Evolutionary conservation across 106 monocot genomes (phyloP).

Genomic region (Acanthochlamys bracteata): DNA sequence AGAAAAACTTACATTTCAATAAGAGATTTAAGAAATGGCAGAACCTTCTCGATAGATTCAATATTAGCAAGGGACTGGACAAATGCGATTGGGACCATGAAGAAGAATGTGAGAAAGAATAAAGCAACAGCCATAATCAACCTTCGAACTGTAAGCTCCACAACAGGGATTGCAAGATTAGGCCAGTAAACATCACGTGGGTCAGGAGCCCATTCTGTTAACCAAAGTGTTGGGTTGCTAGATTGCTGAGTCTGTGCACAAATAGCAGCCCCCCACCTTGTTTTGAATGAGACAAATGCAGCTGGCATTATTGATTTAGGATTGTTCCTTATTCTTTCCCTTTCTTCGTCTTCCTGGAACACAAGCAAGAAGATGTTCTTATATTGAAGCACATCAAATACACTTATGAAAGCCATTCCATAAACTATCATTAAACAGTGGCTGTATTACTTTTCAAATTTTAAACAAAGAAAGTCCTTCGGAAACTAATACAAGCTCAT

Average conservation of each 20-base stretch:
- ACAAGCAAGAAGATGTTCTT: not conserved
- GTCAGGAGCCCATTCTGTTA: conserved; percentile 95
- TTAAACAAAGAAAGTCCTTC: too few species aligned
- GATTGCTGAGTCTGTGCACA: conserved; percentile 96
- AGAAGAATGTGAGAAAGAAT: conserved; percentile 86
- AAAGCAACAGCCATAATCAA: conserved; percentile 58
- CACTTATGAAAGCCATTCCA: too few species aligned
- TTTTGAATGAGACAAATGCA: conserved; percentile 86
- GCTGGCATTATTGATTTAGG: conserved; percentile 64
- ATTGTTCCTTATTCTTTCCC: conserved; percentile 43
- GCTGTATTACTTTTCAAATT: too few species aligned
- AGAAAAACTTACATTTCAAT: conserved; percentile 54
- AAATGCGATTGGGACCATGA: conserved; percentile 84
- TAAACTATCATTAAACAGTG: too few species aligned
- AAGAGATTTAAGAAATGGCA: conserved; percentile 58
- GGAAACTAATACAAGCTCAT: too few species aligned
- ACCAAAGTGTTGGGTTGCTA: conserved; percentile 85
- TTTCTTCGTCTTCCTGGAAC: conserved; percentile 61
- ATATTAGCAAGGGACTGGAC: conserved; percentile 91
- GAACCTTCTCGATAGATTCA: conserved; percentile 64
- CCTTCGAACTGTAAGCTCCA: conserved; percentile 57
- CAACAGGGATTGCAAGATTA: conserved; percentile 84
- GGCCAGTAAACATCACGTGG: conserved; percentile 93
- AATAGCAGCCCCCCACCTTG: conserved; percentile 82
- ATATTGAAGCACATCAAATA: too few species aligned